These are phyloP conservation scores for Aspergillus wentii DNA, from an alignment of 495 filamentous ascomycete species.

Conservation along the genomic window DNA sequence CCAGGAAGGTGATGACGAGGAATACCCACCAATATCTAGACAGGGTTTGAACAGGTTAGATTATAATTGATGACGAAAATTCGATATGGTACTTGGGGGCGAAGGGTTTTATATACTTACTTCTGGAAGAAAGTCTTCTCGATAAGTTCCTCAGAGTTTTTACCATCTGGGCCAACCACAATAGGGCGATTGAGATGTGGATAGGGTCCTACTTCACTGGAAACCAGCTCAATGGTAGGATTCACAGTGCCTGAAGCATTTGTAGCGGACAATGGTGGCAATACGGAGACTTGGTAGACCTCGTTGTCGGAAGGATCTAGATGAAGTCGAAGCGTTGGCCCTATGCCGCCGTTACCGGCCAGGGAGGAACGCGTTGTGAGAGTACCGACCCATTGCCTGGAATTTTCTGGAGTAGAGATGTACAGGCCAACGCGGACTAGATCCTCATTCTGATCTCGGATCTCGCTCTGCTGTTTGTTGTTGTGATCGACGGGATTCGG, in stretches of 20 bases:
- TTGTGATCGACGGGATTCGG: slow-evolving; percentile 14
- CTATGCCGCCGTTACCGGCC: slow-evolving; percentile 8
- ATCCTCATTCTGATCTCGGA: slow-evolving; percentile 5
- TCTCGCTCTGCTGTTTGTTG: background rate
- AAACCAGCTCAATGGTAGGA: slow-evolving; percentile 24
- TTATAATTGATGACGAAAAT: background rate
- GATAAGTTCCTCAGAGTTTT: slow-evolving; percentile 24
- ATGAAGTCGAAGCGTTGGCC: slow-evolving; percentile 32
- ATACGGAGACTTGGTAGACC: slow-evolving; percentile 31
- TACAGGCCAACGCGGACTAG: slow-evolving; percentile 38
- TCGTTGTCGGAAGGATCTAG: slow-evolving; percentile 28
- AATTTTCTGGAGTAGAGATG: slow-evolving; percentile 15
- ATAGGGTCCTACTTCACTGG: slow-evolving; percentile 22
- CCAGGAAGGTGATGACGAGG: slow-evolving; percentile 35
- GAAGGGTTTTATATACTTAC: slow-evolving; percentile 20
- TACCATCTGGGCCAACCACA: slow-evolving; percentile 34
- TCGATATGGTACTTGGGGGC: background rate
- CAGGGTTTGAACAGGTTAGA: slow-evolving; percentile 5
- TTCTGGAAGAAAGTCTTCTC: slow-evolving; percentile 46
- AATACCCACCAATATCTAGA: slow-evolving; percentile 46
- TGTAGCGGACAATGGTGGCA: slow-evolving; percentile 5
- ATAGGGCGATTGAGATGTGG: slow-evolving; percentile 40
- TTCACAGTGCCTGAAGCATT: slow-evolving; percentile 3
- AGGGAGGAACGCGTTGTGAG: slow-evolving; percentile 29
- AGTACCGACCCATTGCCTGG: slow-evolving; percentile 39